Percentiles rank a stretch among this genome's conserved stretches.
Evolutionary conservation across 2,329 filamentous ascomycete genomes (phyloP).

Genomic region (Diplodia scrobiculata): DNA sequence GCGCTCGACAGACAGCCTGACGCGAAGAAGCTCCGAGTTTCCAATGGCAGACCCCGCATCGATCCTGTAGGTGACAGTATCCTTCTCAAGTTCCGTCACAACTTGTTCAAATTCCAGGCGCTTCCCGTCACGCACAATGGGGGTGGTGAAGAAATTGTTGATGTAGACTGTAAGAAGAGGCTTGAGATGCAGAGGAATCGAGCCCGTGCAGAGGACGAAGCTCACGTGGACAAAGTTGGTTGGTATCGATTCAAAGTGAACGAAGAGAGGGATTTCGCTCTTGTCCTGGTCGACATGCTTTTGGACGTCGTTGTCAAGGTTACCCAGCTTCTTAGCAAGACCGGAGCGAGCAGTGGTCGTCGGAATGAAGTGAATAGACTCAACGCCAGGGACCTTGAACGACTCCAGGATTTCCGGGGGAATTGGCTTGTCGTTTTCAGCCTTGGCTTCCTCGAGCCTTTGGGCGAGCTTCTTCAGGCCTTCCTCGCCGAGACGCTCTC

Average conservation of each 20-base stretch:
- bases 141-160: slow-evolving; percentile 93
- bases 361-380: slow-evolving; percentile 93
- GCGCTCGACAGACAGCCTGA: slow-evolving; percentile 82
- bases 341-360: slow-evolving; percentile 83
- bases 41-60: slow-evolving; percentile 68
- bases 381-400: slow-evolving; percentile 79
- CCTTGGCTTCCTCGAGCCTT: slow-evolving; percentile 79
- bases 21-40: slow-evolving; percentile 77
- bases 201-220: slow-evolving; percentile 75
- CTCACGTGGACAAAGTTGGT: slow-evolving; percentile 90
- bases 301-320: slow-evolving; percentile 70
- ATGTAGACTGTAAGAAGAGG: slow-evolving; percentile 82
- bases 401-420: slow-evolving; percentile 77
- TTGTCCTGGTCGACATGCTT: slow-evolving; percentile 71
- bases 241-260: slow-evolving; percentile 95
- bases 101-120: slow-evolving; percentile 86
- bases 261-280: slow-evolving; percentile 71
- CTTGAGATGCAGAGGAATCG: slow-evolving; percentile 77
- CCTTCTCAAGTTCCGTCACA: slow-evolving; percentile 84
- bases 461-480: slow-evolving; percentile 74
- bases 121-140: slow-evolving; percentile 74
- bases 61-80: slow-evolving; percentile 82
- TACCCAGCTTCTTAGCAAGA: slow-evolving; percentile 70
- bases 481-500: slow-evolving; percentile 75
- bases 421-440: slow-evolving; percentile 84